A percentile compares a stretch with the other conserved stretches of the same genome.
Evolutionary conservation across 2,329 filamentous ascomycete genomes (phyloP).

Genomic region (Diplodia corticola): DNA sequence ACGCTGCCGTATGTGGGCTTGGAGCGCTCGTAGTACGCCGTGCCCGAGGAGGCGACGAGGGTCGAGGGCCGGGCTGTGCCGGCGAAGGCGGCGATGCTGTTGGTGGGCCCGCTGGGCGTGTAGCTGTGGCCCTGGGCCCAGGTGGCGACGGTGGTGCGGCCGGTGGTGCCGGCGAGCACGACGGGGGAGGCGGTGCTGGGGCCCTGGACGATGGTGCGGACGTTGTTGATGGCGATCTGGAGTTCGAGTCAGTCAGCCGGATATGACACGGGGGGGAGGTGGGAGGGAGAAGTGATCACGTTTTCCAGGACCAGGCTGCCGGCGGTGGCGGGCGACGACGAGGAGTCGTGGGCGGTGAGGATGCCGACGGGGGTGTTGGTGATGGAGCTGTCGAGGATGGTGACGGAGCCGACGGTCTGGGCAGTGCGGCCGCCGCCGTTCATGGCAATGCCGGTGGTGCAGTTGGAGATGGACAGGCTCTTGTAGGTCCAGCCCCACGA

Average conservation of each 20-base stretch:
- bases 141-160: slow-evolving; percentile 29
- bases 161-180: slow-evolving; percentile 30
- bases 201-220: slow-evolving; percentile 35
- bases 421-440: slow-evolving; percentile 34
- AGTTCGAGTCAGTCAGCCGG: slow-evolving; percentile 55
- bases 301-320: slow-evolving; percentile 60
- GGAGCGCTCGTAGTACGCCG: slow-evolving; percentile 52
- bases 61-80: slow-evolving; percentile 46
- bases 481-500: slow-evolving; percentile 62
- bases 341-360: slow-evolving; percentile 47
- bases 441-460: slow-evolving; percentile 55
- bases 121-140: slow-evolving; percentile 40
- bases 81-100: slow-evolving; percentile 47
- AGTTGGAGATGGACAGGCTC: slow-evolving; percentile 54
- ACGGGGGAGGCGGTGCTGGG: slow-evolving; percentile 26
- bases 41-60: slow-evolving; percentile 48
- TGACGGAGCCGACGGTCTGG: slow-evolving; percentile 56
- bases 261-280: slow-evolving; percentile 55
- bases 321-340: slow-evolving; percentile 46
- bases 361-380: slow-evolving; percentile 54
- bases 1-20: slow-evolving; percentile 53
- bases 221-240: slow-evolving; percentile 52
- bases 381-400: slow-evolving; percentile 58
- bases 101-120: slow-evolving; percentile 41
- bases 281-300: slow-evolving; percentile 38